A percentile compares a stretch with the other conserved stretches of the same genome.
Evolutionary conservation across 106 monocot species (phyloP).

Genomic region (Phalaenopsis aphrodite): DNA sequence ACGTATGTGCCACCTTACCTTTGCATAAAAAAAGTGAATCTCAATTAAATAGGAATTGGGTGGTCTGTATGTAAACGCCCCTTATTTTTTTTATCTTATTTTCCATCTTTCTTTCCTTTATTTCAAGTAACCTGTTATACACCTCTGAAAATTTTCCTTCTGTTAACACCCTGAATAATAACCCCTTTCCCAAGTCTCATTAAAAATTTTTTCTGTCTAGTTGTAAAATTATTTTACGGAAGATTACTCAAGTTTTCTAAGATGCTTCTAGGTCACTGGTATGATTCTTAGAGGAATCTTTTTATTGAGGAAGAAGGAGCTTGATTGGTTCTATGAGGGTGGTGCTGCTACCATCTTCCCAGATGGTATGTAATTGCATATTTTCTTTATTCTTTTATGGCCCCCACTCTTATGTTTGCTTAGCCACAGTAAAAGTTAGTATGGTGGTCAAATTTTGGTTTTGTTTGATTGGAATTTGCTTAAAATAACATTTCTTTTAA

Average conservation of each 20-base stretch:
- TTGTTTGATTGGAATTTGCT: too few species aligned
- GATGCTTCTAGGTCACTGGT: constrained; percentile 62
- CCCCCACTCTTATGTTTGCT: not conserved
- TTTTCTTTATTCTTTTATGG: not conserved
- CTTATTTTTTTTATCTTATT: not conserved
- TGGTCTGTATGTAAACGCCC: too few species aligned
- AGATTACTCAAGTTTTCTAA: not conserved
- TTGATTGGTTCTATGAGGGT: constrained; percentile 99
- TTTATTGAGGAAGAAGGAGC: constrained; percentile 90
- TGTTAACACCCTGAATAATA: not conserved
- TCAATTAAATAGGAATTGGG: too few species aligned
- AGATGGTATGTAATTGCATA: constrained; percentile 51
- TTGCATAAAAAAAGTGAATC: too few species aligned
- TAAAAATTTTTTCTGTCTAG: constrained; percentile 11
- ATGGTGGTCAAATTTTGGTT: too few species aligned
- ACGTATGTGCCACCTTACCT: too few species aligned
- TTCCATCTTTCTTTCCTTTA: not conserved
- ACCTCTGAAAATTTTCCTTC: not conserved
- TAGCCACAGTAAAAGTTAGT: not conserved
- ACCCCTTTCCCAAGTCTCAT: not conserved
- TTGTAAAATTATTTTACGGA: not conserved
- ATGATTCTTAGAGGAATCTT: constrained; percentile 94
- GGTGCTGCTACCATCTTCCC: constrained; percentile 97
- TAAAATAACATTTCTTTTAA: too few species aligned
- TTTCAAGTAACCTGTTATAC: not conserved